Percentiles rank a stretch among this genome's conserved stretches.
phyloP scores from a whole-genome alignment of 805 yeast species.

The Kluyveromyces aestuarii region DNA sequence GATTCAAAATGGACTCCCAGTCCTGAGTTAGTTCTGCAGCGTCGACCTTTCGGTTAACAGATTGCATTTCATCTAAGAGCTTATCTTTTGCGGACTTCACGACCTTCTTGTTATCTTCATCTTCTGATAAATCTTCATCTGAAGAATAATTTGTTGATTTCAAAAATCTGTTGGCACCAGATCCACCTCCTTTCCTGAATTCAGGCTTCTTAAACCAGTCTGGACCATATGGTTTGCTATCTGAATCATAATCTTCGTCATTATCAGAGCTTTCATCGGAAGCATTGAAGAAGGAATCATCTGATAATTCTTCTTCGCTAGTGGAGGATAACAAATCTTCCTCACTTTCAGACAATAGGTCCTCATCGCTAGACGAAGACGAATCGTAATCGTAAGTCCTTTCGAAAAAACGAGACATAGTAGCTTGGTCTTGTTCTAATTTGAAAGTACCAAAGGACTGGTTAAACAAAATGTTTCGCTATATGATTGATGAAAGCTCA shows the following conservation, averaged over 20 bases:
- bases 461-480: neutral
- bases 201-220: constrained; percentile 36
- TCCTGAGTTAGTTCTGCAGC: constrained; percentile 59
- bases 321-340: constrained; percentile 29
- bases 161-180: constrained; percentile 27
- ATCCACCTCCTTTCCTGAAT: constrained; percentile 27
- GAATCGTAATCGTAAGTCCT: constrained; percentile 38
- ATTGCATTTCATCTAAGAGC: constrained; percentile 76
- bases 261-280: constrained; percentile 31
- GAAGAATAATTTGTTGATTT: constrained; percentile 30
- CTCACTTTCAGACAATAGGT: constrained; percentile 33
- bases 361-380: constrained; percentile 38
- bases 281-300: constrained; percentile 30
- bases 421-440: constrained; percentile 5
- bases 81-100: constrained; percentile 93
- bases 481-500: neutral
- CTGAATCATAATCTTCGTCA: constrained; percentile 35
- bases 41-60: constrained; percentile 56
- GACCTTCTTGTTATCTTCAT: constrained; percentile 66
- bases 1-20: constrained; percentile 68
- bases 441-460: neutral
- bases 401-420: constrained; percentile 89
- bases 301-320: constrained; percentile 27
- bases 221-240: constrained; percentile 35
- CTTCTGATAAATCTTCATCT: constrained; percentile 43